These are phyloP conservation scores for Botrytis deweyae DNA, from an alignment of 2,329 filamentous ascomycete species.

Conservation along the genomic window DNA sequence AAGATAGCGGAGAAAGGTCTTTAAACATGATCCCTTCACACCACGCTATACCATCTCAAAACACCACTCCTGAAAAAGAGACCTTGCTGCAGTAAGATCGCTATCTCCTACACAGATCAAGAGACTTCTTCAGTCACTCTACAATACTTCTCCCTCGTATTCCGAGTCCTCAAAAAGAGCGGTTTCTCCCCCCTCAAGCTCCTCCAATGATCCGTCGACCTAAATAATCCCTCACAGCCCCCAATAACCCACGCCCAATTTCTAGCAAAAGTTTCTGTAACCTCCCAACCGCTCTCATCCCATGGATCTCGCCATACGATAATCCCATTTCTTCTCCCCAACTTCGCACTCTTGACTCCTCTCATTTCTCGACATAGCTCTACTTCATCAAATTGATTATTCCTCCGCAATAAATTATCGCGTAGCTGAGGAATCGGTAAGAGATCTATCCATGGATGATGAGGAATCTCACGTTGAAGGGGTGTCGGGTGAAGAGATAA, in stretches of 20 bases:
- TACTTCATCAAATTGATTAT: background rate
- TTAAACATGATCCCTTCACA: background rate
- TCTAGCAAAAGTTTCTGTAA: background rate
- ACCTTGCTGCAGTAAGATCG: background rate
- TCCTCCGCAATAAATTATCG: background rate
- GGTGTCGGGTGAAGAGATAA: background rate
- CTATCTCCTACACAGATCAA: background rate
- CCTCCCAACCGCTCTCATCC: background rate
- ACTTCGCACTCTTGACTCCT: background rate
- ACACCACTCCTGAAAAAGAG: background rate
- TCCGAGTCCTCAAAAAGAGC: background rate
- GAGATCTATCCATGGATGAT: background rate
- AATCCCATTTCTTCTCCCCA: background rate
- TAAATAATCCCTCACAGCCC: background rate
- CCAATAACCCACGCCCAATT: background rate
- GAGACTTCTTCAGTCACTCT: background rate
- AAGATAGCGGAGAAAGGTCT: background rate
- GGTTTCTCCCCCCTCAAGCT: background rate
- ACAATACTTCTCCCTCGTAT: background rate
- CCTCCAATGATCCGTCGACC: background rate
- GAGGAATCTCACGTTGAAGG: background rate
- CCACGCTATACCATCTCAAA: background rate
- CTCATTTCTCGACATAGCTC: background rate
- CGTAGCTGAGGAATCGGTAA: background rate
- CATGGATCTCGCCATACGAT: background rate